A percentile compares a stretch with the other conserved stretches of the same genome.
Evolutionary conservation across 495 filamentous ascomycete genomes (phyloP).

Genomic region (Daldinia grandis): DNA sequence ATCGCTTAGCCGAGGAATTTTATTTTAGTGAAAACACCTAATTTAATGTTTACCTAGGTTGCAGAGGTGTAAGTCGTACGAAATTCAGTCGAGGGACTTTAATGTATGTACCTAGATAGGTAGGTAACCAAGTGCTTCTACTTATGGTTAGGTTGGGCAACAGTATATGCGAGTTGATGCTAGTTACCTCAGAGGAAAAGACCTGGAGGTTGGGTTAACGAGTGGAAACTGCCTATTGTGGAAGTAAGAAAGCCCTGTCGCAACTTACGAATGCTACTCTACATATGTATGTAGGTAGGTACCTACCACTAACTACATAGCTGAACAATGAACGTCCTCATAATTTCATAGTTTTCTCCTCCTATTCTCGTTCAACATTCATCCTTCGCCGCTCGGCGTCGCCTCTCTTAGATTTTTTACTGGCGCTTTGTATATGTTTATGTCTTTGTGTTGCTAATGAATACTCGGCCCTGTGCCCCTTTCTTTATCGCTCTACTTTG

Average conservation of each 20-base stretch:
- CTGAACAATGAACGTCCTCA: background rate
- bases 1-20: background rate
- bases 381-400: slow-evolving; percentile 8
- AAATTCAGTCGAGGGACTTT: too few species aligned
- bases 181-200: background rate
- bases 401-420: slow-evolving; percentile 2
- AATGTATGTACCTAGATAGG: background rate
- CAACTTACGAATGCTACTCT: slow-evolving; percentile 3
- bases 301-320: too few species aligned
- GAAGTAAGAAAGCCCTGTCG: slow-evolving; percentile 11
- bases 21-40: background rate
- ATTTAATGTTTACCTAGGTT: background rate
- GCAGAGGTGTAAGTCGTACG: background rate
- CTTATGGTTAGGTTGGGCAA: background rate
- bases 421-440: slow-evolving; percentile 31
- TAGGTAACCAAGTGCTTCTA: background rate
- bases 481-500: slow-evolving; percentile 21
- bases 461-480: slow-evolving; percentile 4
- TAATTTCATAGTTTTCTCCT: slow-evolving; percentile 10
- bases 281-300: too few species aligned
- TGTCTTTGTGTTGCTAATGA: slow-evolving; percentile 26
- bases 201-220: slow-evolving; percentile 3
- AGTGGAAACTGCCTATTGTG: slow-evolving; percentile 30
- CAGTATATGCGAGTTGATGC: background rate
- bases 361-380: slow-evolving; percentile 13